These are phyloP conservation scores for Withania somnifera DNA, from an alignment of 305 asterid species.

Conservation along the genomic window DNA sequence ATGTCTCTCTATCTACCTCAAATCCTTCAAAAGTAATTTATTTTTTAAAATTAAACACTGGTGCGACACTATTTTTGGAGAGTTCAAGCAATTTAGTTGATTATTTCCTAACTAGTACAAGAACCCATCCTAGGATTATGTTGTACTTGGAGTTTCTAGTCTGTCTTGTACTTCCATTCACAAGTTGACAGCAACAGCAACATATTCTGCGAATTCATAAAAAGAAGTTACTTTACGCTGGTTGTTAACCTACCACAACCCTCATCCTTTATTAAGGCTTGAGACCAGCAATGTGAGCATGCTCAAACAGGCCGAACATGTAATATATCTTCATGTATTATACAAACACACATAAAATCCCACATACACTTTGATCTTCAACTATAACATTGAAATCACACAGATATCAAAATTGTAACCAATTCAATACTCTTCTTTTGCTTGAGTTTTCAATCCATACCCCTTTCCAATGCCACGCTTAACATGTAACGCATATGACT, in stretches of 20 bases:
- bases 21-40: rapidly evolving
- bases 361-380: not conserved
- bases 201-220: not conserved
- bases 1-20: rapidly evolving
- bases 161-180: not conserved
- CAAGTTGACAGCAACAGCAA: not conserved
- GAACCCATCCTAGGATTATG: not conserved
- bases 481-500: too few species aligned
- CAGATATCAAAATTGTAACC: too few species aligned
- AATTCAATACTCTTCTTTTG: not conserved
- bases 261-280: not conserved
- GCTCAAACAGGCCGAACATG: not conserved
- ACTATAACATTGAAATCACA: too few species aligned
- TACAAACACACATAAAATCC: not conserved
- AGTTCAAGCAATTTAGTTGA: not conserved
- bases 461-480: not conserved
- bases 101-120: not conserved
- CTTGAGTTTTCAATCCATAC: not conserved
- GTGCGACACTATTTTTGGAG: not conserved
- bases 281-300: not conserved
- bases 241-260: not conserved
- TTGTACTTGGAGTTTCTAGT: not conserved
- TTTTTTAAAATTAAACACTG: too few species aligned
- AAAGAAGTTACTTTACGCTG: not conserved
- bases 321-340: not conserved